phyloP scores from a whole-genome alignment of 768 basidiomycete species.

The Obba rivulosa region DNA sequence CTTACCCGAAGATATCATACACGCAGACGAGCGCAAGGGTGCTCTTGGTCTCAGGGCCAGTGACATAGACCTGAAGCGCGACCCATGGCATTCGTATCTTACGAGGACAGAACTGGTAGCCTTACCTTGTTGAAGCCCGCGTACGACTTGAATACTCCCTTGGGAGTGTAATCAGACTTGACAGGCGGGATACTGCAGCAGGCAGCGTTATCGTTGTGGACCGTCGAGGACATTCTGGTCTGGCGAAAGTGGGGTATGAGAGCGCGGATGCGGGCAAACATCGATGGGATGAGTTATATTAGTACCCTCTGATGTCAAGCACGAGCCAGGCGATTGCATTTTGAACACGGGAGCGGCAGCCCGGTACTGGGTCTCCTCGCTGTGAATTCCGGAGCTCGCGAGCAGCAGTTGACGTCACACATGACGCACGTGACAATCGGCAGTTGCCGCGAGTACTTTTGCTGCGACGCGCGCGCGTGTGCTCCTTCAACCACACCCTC shows the following conservation, averaged over 20 bases:
- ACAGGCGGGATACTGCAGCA: constrained; percentile 57
- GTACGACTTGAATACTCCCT: constrained; percentile 42
- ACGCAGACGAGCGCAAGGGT: constrained; percentile 51
- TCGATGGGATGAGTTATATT: constrained; percentile 8
- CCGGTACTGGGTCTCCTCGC: no score
- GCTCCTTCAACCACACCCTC: constrained; percentile 26
- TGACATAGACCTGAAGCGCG: constrained; percentile 36
- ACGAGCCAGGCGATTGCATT: no score
- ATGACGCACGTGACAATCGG: constrained; percentile 2
- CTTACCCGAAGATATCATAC: constrained; percentile 61
- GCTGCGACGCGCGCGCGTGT: background rate
- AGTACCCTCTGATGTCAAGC: no score
- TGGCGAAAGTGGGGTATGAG: constrained; percentile 35
- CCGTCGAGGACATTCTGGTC: constrained; percentile 28
- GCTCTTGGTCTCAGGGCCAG: constrained; percentile 34
- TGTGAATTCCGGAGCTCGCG: background rate
- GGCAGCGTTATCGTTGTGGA: constrained; percentile 29
- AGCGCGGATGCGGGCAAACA: constrained; percentile 33
- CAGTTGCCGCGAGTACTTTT: background rate
- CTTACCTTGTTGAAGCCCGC: constrained; percentile 39
- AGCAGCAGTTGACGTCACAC: background rate
- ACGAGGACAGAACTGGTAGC: constrained; percentile 1
- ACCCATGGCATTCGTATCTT: background rate
- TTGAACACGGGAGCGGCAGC: no score
- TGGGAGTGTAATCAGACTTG: constrained; percentile 44